Evolutionary conservation across 768 basidiomycete genomes (phyloP).

Genomic region (Lactarius deliciosus): DNA sequence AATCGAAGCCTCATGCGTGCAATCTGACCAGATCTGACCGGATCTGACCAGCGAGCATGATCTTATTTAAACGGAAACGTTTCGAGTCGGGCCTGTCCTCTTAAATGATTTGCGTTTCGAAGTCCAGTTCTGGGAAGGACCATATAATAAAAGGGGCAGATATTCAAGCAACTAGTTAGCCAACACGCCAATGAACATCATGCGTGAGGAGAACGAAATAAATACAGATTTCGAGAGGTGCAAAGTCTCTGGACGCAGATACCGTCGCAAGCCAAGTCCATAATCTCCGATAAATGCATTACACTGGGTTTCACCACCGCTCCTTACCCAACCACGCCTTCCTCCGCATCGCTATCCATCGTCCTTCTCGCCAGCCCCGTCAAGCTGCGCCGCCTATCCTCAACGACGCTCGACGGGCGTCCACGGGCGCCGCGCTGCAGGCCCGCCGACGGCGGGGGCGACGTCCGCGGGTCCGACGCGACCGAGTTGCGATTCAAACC

Average conservation of each 20-base stretch:
- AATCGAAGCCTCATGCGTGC: too few relatives aligned
- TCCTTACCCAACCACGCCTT: constrained; percentile 16
- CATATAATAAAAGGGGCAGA: background rate
- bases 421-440: constrained; percentile 24
- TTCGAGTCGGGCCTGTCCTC: background rate
- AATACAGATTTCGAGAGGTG: background rate
- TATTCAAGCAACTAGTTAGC: constrained; percentile 1
- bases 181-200: background rate
- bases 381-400: constrained; percentile 24
- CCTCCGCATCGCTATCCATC: constrained; percentile 83
- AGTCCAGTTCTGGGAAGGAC: background rate
- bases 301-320: background rate
- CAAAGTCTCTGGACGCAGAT: background rate
- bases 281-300: background rate
- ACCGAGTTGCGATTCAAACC: constrained; percentile 26
- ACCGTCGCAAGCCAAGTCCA: background rate
- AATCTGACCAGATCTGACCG: too few relatives aligned
- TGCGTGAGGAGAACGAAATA: background rate
- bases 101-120: background rate
- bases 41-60: too few relatives aligned
- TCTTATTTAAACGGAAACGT: too few relatives aligned
- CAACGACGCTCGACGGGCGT: constrained; percentile 28
- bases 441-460: constrained; percentile 22
- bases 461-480: constrained; percentile 17
- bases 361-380: constrained; percentile 61